These are phyloP conservation scores for Daucus carota DNA, from an alignment of 129 eudicot genomes.

Conservation along the genomic window DH1_v3.0 NC_030387.2:40840001-40840500, in stretches of 20 bases:
- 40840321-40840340: conserved; percentile 16
- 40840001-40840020: not conserved
- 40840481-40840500: not conserved
- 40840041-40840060: too few relatives aligned
- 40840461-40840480: not conserved
- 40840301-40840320: not conserved
- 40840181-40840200: not conserved
- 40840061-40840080: not conserved
- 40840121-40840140: not conserved
- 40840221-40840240: not conserved
- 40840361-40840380: conserved; percentile 90
- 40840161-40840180: not conserved
- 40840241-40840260: not conserved
- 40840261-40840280: not conserved
- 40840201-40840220: not conserved
- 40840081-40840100: too few relatives aligned
- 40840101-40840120: not conserved
- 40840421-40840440: conserved; percentile 74
- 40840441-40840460: conserved; percentile 5
- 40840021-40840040: not conserved
- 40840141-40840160: not conserved
- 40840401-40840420: conserved; percentile 89
- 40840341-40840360: conserved; percentile 85
- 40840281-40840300: not conserved
- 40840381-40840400: conserved; percentile 79